Evolutionary conservation across 768 basidiomycete genomes (phyloP).

Genomic region (Boletus subparvulus): DNA sequence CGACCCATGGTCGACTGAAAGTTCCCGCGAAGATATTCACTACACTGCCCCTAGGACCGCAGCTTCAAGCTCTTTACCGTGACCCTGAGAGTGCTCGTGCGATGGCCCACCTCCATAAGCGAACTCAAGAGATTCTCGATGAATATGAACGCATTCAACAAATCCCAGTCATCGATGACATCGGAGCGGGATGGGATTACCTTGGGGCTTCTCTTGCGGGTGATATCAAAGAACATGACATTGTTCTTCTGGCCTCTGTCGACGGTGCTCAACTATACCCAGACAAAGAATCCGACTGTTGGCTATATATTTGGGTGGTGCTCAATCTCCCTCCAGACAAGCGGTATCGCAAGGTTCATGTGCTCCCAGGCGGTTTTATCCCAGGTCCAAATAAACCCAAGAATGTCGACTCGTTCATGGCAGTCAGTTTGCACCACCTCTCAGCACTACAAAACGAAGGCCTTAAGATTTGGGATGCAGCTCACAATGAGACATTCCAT

Average conservation of each 20-base stretch:
- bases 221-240: background rate
- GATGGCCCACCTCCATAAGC: too few species aligned
- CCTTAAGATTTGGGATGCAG: background rate
- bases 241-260: background rate
- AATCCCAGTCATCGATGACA: too few species aligned
- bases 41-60: too few species aligned
- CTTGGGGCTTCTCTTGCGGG: background rate
- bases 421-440: background rate
- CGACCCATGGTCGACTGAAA: too few species aligned
- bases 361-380: background rate
- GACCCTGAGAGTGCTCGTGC: too few species aligned
- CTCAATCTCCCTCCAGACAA: background rate
- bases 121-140: too few species aligned
- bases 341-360: background rate
- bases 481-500: background rate
- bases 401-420: background rate
- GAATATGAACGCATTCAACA: too few species aligned
- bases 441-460: background rate
- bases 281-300: background rate
- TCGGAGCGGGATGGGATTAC: too few species aligned
- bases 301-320: background rate
- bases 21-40: too few species aligned
- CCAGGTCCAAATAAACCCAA: background rate
- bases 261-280: background rate
- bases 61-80: too few species aligned